Evolutionary conservation across 2,329 filamentous ascomycete genomes (phyloP).

Genomic region (Aspergillus pseudoviridinutans): DNA sequence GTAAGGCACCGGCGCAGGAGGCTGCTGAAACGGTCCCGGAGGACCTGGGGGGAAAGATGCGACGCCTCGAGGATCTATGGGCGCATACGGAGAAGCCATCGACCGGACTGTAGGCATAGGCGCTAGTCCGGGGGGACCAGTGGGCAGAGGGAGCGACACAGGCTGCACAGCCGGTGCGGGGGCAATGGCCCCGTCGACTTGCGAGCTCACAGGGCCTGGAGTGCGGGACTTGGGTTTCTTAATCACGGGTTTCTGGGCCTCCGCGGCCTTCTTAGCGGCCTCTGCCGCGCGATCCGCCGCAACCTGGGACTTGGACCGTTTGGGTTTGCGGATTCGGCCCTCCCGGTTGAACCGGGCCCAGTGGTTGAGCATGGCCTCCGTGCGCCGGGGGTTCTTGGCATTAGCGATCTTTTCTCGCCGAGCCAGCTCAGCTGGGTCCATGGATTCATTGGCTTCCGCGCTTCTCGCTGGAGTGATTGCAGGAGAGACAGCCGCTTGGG

Average conservation of each 20-base stretch:
- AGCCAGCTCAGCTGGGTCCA: constrained; percentile 28
- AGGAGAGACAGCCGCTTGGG: constrained; percentile 7
- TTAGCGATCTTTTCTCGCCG: constrained; percentile 39
- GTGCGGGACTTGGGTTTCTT: constrained; percentile 23
- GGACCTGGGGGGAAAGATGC: constrained; percentile 16
- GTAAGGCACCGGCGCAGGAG: constrained; percentile 17
- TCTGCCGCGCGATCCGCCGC: constrained; percentile 37
- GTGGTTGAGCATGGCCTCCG: constrained; percentile 44
- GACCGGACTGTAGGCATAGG: constrained; percentile 17
- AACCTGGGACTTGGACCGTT: constrained; percentile 43
- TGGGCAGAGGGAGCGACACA: constrained; percentile 11
- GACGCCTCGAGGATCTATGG: constrained; percentile 23
- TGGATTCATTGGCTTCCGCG: constrained; percentile 17
- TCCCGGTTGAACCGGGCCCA: constrained; percentile 43
- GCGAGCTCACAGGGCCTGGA: constrained; percentile 18
- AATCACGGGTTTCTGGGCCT: constrained; percentile 20
- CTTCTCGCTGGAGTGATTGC: constrained; percentile 11
- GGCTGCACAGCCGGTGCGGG: constrained; percentile 15
- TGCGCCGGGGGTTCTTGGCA: constrained; percentile 43
- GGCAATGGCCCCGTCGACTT: constrained; percentile 17
- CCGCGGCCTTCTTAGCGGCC: constrained; percentile 23
- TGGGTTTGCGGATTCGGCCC: constrained; percentile 42
- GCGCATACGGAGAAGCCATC: constrained; percentile 24
- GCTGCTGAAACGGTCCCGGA: constrained; percentile 15
- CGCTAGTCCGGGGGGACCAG: constrained; percentile 13